Evolutionary conservation across 495 filamentous ascomycete species (phyloP).

Genomic region (Talaromyces thailandensis): DNA sequence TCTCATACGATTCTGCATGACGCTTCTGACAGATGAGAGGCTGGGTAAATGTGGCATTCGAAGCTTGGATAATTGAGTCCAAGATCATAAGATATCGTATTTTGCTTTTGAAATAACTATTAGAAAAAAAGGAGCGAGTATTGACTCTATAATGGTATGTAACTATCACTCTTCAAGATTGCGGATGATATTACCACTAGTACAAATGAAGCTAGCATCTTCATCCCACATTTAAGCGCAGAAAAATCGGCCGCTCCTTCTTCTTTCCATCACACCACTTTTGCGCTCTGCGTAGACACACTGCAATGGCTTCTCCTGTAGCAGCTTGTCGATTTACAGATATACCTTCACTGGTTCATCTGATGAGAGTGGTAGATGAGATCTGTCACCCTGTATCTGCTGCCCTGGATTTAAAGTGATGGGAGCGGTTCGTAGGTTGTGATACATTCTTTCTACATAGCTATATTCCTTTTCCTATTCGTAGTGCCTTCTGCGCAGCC

Average conservation of each 20-base stretch:
- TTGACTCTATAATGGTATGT: not conserved
- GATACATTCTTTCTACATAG: slow-evolving; percentile 27
- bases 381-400: slow-evolving; percentile 86
- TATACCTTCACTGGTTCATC: slow-evolving; percentile 66
- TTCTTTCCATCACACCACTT: slow-evolving; percentile 23
- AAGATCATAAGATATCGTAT: not conserved
- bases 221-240: not conserved
- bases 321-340: slow-evolving; percentile 32
- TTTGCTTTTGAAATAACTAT: not conserved
- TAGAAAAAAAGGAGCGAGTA: not conserved
- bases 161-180: not conserved
- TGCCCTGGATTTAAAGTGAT: slow-evolving; percentile 77
- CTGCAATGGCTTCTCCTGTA: slow-evolving; percentile 37
- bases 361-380: slow-evolving; percentile 59
- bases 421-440: slow-evolving; percentile 69
- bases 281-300: slow-evolving; percentile 41
- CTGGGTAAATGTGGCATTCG: not conserved
- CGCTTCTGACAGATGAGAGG: not conserved
- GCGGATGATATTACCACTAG: not conserved
- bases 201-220: not conserved
- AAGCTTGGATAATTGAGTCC: not conserved
- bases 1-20: not conserved
- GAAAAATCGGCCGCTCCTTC: slow-evolving; percentile 7
- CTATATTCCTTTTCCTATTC: not conserved
- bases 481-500: not conserved